Conservation (phyloP, 2,329 filamentous ascomycete species). For the Colletotrichum aenigma region DNA sequence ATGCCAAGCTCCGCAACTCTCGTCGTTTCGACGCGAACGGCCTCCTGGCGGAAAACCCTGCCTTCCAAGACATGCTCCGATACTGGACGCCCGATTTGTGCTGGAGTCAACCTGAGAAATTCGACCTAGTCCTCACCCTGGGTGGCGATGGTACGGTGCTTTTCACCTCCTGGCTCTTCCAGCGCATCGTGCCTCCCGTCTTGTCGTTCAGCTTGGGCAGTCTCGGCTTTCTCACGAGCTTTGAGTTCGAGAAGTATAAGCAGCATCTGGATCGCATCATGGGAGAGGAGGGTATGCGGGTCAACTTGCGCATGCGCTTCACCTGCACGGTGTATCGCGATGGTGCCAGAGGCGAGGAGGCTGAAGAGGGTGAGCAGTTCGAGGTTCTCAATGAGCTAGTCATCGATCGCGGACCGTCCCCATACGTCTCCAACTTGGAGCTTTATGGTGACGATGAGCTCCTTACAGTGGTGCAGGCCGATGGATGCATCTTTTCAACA, state of each 20-base stretch:
- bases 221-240: constrained; percentile 87
- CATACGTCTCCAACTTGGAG: constrained; percentile 96
- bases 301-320: constrained; percentile 98
- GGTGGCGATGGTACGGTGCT: constrained; percentile 87
- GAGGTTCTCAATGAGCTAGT: constrained; percentile 98
- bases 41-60: constrained; percentile 74
- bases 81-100: constrained; percentile 98
- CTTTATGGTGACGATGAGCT: constrained; percentile 95
- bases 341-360: constrained; percentile 61
- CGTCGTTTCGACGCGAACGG: constrained; percentile 83
- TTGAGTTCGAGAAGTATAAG: constrained; percentile 87
- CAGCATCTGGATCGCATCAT: constrained; percentile 86
- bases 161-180: constrained; percentile 92
- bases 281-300: constrained; percentile 94
- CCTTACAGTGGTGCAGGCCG: constrained; percentile 92
- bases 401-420: constrained; percentile 94
- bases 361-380: constrained; percentile 92
- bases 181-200: constrained; percentile 84
- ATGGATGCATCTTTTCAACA: constrained; percentile 97
- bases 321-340: constrained; percentile 95
- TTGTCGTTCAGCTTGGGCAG: constrained; percentile 85
- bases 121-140: constrained; percentile 89
- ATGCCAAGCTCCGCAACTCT: constrained; percentile 87
- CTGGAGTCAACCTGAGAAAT: constrained; percentile 91
- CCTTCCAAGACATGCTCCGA: constrained; percentile 82